Evolutionary conservation across 768 basidiomycete species (phyloP).

Genomic region (Panaeolus papilionaceus): DNA sequence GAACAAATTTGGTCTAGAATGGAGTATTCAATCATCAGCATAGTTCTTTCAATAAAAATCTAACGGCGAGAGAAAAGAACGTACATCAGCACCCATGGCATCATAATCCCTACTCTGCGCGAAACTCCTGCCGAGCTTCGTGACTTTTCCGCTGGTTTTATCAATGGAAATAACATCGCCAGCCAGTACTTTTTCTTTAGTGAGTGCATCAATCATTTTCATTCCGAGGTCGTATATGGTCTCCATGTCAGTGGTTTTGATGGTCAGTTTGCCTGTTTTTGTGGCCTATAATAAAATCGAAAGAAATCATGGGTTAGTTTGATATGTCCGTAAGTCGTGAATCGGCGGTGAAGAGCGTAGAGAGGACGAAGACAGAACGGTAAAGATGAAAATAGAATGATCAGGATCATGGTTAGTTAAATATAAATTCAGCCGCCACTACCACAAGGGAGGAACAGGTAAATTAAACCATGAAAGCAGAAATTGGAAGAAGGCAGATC

Average conservation of each 20-base stretch:
- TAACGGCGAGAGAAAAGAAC: conserved; percentile 33
- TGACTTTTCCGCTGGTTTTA: conserved; percentile 96
- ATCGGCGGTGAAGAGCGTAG: neutral
- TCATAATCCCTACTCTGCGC: conserved; percentile 98
- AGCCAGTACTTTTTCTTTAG: conserved; percentile 94
- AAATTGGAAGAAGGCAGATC: neutral
- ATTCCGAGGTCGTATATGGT: conserved; percentile 98
- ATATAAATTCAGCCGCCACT: neutral
- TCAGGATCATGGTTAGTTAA: neutral
- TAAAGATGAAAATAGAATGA: neutral
- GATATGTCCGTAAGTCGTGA: neutral
- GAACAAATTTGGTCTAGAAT: conserved; percentile 92
- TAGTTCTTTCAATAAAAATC: too few species aligned
- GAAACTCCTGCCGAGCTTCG: conserved; percentile 95
- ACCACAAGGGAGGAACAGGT: neutral
- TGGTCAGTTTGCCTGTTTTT: conserved; percentile 96
- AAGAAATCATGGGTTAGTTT: conserved; percentile 9
- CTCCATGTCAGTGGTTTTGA: conserved; percentile 99
- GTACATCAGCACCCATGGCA: conserved; percentile 98
- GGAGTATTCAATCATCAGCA: neutral
- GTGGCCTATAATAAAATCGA: conserved; percentile 67
- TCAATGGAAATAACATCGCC: conserved; percentile 98
- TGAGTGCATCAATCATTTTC: conserved; percentile 98
- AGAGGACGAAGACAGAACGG: neutral
- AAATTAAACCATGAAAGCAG: neutral